Conservation (phyloP, 257 asterid genomes). For the Plectranthus barbatus region DNA sequence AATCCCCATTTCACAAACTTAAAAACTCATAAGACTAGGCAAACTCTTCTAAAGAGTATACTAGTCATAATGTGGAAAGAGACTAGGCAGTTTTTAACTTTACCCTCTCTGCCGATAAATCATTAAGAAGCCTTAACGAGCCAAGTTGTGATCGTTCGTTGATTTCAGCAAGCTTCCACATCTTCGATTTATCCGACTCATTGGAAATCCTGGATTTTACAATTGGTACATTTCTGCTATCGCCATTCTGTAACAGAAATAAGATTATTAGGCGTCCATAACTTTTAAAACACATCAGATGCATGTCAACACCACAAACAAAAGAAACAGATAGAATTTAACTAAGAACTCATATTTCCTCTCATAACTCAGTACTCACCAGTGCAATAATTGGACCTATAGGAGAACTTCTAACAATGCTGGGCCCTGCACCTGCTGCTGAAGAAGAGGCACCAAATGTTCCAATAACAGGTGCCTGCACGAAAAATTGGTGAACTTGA, state of each 20-base stretch:
- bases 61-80: background rate
- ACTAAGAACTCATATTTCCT: background rate
- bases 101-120: constrained; percentile 43
- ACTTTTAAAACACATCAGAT: background rate
- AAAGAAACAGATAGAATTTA: background rate
- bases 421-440: constrained; percentile 29
- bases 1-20: background rate
- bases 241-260: constrained; percentile 35
- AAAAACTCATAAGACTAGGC: background rate
- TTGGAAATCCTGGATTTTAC: constrained; percentile 34
- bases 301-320: background rate
- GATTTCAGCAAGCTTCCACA: constrained; percentile 51
- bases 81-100: background rate
- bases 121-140: constrained; percentile 51
- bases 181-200: constrained; percentile 45
- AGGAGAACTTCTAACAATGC: constrained; percentile 33
- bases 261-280: constrained; percentile 3
- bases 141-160: constrained; percentile 45
- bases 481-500: background rate
- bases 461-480: constrained; percentile 34
- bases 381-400: constrained; percentile 22
- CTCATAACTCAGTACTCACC: constrained; percentile 22
- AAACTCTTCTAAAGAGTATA: background rate
- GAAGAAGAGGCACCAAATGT: constrained; percentile 38
- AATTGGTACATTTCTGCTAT: constrained; percentile 33